phyloP scores from a whole-genome alignment of 768 basidiomycete genomes.

The Termitomyces sp. region DNA sequence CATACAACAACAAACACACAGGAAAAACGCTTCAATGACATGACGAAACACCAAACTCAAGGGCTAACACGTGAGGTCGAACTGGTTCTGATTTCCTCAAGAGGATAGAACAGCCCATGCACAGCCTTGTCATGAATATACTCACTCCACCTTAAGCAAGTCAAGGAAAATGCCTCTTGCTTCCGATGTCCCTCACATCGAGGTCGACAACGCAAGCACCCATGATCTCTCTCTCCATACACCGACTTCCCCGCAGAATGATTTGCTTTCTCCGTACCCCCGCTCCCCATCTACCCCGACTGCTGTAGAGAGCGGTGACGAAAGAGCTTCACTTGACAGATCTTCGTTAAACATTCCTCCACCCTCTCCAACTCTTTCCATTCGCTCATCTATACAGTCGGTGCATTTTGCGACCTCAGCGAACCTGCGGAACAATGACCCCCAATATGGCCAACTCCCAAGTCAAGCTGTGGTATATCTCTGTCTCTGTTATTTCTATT shows the following conservation, averaged over 20 bases:
- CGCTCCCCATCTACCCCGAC: constrained; percentile 11
- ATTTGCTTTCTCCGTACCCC: constrained; percentile 22
- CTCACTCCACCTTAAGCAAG: no score
- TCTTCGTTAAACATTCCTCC: constrained; percentile 29
- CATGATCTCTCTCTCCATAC: not conserved
- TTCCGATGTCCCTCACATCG: not conserved
- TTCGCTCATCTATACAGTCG: constrained; percentile 37
- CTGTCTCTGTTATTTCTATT: no score
- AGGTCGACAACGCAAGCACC: not conserved
- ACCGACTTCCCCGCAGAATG: not conserved
- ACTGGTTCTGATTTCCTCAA: no score
- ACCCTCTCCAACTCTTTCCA: constrained; percentile 75
- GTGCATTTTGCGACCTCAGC: constrained; percentile 56
- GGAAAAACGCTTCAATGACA: no score
- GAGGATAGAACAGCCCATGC: no score
- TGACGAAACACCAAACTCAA: no score
- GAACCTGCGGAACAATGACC: constrained; percentile 62
- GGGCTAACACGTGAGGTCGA: no score
- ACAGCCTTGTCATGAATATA: no score
- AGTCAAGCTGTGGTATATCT: no score
- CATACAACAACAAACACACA: no score
- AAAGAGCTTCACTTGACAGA: constrained; percentile 20
- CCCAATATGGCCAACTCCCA: constrained; percentile 40
- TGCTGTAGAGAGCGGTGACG: constrained; percentile 38
- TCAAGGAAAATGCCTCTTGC: not conserved